Percentiles rank a stretch among this genome's conserved stretches.
Evolutionary conservation across 2,329 filamentous ascomycete genomes (phyloP).

Genomic region (Microcera coccophila): DNA sequence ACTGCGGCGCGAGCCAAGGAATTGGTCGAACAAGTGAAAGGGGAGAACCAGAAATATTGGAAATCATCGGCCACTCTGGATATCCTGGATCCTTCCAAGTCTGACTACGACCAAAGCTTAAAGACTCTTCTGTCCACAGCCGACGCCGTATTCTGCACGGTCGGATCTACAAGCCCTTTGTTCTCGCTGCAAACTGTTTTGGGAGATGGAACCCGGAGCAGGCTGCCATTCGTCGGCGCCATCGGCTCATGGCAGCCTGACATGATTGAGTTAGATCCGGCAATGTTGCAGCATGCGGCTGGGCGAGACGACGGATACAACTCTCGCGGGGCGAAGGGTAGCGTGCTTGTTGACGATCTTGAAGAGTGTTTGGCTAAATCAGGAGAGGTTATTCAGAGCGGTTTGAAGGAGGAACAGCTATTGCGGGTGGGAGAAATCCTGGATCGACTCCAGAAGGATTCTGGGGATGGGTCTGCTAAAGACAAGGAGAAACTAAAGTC

Average conservation of each 20-base stretch:
- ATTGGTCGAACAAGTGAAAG: slow-evolving; percentile 18
- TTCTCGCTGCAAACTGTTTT: slow-evolving; percentile 24
- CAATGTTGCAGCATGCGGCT: slow-evolving; percentile 22
- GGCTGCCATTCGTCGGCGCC: slow-evolving; percentile 27
- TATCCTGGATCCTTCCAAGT: slow-evolving; percentile 8
- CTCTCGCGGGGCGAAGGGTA: slow-evolving; percentile 2
- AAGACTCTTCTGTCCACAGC: slow-evolving; percentile 18
- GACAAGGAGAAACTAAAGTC: slow-evolving; percentile 39
- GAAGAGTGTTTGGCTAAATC: slow-evolving; percentile 30
- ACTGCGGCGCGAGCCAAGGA: slow-evolving; percentile 20
- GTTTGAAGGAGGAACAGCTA: slow-evolving; percentile 19
- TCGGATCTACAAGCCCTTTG: slow-evolving; percentile 27
- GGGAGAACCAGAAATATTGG: slow-evolving; percentile 8
- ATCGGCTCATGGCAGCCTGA: slow-evolving; percentile 32
- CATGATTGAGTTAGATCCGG: slow-evolving; percentile 33
- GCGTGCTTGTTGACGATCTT: slow-evolving; percentile 26
- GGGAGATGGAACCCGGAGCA: slow-evolving; percentile 18
- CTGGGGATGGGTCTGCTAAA: not conserved
- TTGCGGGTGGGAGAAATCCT: slow-evolving; percentile 53
- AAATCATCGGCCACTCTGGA: slow-evolving; percentile 15
- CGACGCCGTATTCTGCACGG: slow-evolving; percentile 32
- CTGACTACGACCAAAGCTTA: slow-evolving; percentile 10
- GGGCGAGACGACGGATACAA: slow-evolving; percentile 11
- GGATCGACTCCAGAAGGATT: slow-evolving; percentile 13
- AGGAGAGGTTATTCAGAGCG: slow-evolving; percentile 30